A percentile compares a stretch with the other conserved stretches of the same genome.
Conservation (phyloP, 257 asterid species). For the Solanum sejunctum region DNA sequence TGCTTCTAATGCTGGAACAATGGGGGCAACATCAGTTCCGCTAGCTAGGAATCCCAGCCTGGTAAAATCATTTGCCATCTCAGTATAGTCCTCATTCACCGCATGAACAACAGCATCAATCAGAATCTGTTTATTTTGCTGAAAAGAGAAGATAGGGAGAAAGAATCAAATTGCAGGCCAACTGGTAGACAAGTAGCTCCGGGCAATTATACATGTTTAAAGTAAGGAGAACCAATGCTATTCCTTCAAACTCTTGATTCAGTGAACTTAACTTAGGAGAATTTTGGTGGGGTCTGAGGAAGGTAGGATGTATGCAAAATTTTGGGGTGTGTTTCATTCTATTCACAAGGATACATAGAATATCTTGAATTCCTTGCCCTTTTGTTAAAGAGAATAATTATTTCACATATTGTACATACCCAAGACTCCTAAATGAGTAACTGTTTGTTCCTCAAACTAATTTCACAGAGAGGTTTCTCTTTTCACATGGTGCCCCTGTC, state of each 20-base stretch:
- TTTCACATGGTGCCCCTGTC: background rate
- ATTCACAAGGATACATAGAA: background rate
- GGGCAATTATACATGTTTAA: background rate
- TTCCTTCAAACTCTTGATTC: background rate
- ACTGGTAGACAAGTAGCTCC: background rate
- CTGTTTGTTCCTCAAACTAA: background rate
- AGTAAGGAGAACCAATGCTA: background rate
- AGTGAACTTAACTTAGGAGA: background rate
- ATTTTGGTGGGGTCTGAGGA: background rate
- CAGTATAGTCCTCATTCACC: constrained; percentile 94
- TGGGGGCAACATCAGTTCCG: constrained; percentile 95
- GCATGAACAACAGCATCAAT: constrained; percentile 99
- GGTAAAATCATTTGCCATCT: constrained; percentile 99
- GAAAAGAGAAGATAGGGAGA: constrained; percentile 12
- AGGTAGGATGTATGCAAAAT: background rate
- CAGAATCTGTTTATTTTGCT: constrained; percentile 96
- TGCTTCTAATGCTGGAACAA: constrained; percentile 92
- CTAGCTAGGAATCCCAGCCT: constrained; percentile 96
- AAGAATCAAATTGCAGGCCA: background rate
- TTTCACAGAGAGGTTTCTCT: background rate
- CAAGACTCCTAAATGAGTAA: background rate
- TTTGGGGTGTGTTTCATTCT: background rate
- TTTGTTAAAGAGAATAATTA: background rate
- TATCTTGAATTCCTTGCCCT: background rate
- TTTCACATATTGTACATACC: background rate